These are phyloP conservation scores for Metschnikowia proteae DNA, from an alignment of 805 yeast species.

Conservation along the genomic window DNA sequence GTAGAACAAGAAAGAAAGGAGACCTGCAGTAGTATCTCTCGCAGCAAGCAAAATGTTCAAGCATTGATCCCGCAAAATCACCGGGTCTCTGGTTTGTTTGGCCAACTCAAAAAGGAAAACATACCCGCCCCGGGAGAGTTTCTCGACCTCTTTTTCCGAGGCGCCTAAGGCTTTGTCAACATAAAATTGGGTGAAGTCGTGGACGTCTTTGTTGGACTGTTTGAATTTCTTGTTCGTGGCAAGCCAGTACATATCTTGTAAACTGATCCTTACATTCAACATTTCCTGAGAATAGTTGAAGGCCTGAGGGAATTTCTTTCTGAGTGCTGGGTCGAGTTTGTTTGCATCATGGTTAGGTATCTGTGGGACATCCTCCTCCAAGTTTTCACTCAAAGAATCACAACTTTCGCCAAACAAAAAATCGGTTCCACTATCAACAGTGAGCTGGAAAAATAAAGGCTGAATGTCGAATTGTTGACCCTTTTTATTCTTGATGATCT, in stretches of 20 bases:
- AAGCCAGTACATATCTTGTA: slow-evolving; percentile 15
- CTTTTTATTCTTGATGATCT: slow-evolving; percentile 13
- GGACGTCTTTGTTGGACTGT: slow-evolving; percentile 13
- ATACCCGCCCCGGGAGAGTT: slow-evolving; percentile 35
- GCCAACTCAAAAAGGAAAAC: slow-evolving; percentile 47
- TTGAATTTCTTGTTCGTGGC: slow-evolving; percentile 11
- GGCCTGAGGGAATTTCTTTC: slow-evolving; percentile 13
- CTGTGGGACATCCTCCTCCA: neutral
- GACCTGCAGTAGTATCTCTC: slow-evolving; percentile 53
- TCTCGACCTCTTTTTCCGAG: slow-evolving; percentile 29
- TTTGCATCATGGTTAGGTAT: neutral
- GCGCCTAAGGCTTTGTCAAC: slow-evolving; percentile 36
- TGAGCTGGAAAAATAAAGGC: slow-evolving; percentile 16
- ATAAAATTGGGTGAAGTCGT: slow-evolving; percentile 26
- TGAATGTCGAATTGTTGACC: slow-evolving; percentile 15
- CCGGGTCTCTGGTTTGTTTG: slow-evolving; percentile 46
- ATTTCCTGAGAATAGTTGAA: slow-evolving; percentile 15
- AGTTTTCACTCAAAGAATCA: slow-evolving; percentile 14
- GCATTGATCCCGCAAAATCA: slow-evolving; percentile 46
- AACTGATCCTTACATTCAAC: slow-evolving; percentile 10
- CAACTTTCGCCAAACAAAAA: slow-evolving; percentile 19
- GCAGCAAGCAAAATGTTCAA: slow-evolving; percentile 52
- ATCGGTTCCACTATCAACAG: slow-evolving; percentile 18
- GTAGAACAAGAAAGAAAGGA: slow-evolving; percentile 43
- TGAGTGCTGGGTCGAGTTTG: slow-evolving; percentile 9